Evolutionary conservation across 2,329 filamentous ascomycete species (phyloP), one percentile per base, ranked within the genome.

Genomic region (Phyllosticta citrichinensis): DNA sequence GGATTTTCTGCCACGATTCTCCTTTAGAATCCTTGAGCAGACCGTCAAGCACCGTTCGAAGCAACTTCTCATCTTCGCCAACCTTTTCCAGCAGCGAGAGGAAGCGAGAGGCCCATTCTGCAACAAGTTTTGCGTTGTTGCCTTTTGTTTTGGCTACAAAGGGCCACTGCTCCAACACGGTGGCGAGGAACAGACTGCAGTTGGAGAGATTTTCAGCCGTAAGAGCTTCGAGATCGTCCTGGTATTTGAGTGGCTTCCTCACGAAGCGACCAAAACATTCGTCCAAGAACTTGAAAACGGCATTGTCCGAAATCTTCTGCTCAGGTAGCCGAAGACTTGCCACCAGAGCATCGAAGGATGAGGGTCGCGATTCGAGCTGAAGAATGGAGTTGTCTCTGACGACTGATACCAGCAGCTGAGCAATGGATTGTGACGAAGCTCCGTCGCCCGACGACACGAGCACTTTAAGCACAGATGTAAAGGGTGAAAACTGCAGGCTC

Each of bases 261-360:
- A 86, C 86, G 66, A 89, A 89, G 24, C 92, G 84, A 30, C 84
- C 84, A 58, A 89, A 79, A 71, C 90, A 95, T 64, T 95, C 91
- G 68, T 97, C 92, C 25, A 97, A 72, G 68, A 94, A 95, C 0
- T 78, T 72, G 75, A 88, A 88, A 0, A 91, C 69, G 0, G 69
- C 66, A 14, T 75, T 68, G 2, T 67, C 68, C 35, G 68, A 73
- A 5, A 80, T 65, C 17, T 75, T 72, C 81, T 74, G 24, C 84
- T 63, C 27, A 1, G 35, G 30, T 1, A 17, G 12, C 24, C 25
- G 60, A 67, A 66, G 78, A 75, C 65, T 80, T 63, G 68, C 86
- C 65, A 69, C 80, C 70, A 68, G 79, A 70, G 64, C 76, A 63
- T 78, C 76, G 0, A 79, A 65, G 22, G 75, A 69, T 35, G 74